These are phyloP conservation scores for Termitomyces sp. DNA, from an alignment of 768 basidiomycete genomes.

Conservation along the genomic window DNA sequence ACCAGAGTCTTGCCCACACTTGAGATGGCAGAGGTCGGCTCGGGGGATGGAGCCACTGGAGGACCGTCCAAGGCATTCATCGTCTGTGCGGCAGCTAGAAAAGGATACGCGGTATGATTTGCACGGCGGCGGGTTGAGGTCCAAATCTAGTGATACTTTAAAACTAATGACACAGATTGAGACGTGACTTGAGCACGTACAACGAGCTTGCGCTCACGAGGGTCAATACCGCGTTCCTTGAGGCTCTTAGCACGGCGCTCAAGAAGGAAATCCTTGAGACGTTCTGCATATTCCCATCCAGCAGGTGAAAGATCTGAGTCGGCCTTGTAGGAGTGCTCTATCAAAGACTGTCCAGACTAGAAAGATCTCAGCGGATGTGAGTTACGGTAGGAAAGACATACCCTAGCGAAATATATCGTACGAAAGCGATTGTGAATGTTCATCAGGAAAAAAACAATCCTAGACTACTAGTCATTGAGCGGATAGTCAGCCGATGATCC, in stretches of 20 bases:
- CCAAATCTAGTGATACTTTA: slow-evolving; percentile 67
- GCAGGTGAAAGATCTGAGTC: slow-evolving; percentile 94
- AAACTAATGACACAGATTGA: neutral
- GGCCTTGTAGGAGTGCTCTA: slow-evolving; percentile 98
- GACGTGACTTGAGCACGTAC: slow-evolving; percentile 33
- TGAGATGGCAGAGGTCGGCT: slow-evolving; percentile 6
- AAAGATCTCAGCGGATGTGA: neutral
- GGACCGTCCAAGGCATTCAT: slow-evolving; percentile 7
- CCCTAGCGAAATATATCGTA: slow-evolving; percentile 95
- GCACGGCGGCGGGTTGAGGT: slow-evolving; percentile 91
- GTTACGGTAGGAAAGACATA: slow-evolving; percentile 31
- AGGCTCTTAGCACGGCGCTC: slow-evolving; percentile 75
- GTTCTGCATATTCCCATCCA: slow-evolving; percentile 94
- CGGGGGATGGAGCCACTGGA: slow-evolving; percentile 6
- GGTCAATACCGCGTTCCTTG: slow-evolving; percentile 64
- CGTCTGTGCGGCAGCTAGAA: slow-evolving; percentile 41
- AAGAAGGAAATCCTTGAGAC: slow-evolving; percentile 84
- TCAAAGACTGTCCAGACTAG: slow-evolving; percentile 96
- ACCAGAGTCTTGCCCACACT: slow-evolving; percentile 5
- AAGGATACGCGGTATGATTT: slow-evolving; percentile 96
- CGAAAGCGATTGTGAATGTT: slow-evolving; percentile 94
- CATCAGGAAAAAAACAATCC: slow-evolving; percentile 99
- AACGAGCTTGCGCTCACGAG: slow-evolving; percentile 57
- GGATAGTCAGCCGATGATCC: neutral
- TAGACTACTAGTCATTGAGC: slow-evolving; percentile 45